A percentile compares a stretch with the other conserved stretches of the same genome.
Evolutionary conservation across 2,329 filamentous ascomycete genomes (phyloP).

Genomic region (Talaromyces sp.): DNA sequence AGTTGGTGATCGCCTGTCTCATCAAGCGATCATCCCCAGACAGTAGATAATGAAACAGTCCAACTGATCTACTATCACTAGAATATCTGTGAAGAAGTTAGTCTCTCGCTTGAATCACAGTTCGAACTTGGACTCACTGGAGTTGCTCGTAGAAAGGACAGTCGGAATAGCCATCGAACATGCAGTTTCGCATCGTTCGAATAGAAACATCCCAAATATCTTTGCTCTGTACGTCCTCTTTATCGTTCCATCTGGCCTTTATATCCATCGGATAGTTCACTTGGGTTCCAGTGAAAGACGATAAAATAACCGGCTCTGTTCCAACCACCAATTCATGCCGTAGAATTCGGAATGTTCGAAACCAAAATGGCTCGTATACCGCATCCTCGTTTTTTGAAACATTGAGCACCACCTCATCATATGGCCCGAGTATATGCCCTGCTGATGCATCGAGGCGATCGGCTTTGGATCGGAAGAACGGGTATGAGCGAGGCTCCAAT

Average conservation of each 20-base stretch:
- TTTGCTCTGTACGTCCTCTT: conserved; percentile 12
- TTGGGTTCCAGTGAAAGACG: conserved; percentile 32
- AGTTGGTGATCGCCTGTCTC: conserved; percentile 37
- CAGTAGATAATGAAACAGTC: conserved; percentile 37
- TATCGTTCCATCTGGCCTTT: conserved; percentile 30
- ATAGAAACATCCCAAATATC: conserved; percentile 37
- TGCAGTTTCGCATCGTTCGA: conserved; percentile 38
- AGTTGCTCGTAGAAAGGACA: conserved; percentile 43
- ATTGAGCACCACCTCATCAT: conserved; percentile 38
- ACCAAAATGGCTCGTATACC: conserved; percentile 46
- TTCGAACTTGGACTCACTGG: conserved; percentile 26
- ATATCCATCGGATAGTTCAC: conserved; percentile 43
- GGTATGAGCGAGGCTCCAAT: conserved; percentile 37
- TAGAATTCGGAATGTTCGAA: conserved; percentile 44
- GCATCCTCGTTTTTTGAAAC: conserved; percentile 10
- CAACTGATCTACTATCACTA: conserved; percentile 28
- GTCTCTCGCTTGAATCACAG: neutral
- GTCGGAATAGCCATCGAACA: conserved; percentile 40
- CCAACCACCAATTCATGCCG: conserved; percentile 33
- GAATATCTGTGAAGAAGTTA: conserved; percentile 22
- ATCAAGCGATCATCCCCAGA: conserved; percentile 37
- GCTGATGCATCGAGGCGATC: conserved; percentile 38
- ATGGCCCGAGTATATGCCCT: conserved; percentile 41
- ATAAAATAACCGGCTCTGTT: conserved; percentile 24
- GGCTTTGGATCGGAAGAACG: conserved; percentile 44